Base-by-base conservation (phyloP, 176 grass and related monocot species). In the Raddia guianensis region DNA sequence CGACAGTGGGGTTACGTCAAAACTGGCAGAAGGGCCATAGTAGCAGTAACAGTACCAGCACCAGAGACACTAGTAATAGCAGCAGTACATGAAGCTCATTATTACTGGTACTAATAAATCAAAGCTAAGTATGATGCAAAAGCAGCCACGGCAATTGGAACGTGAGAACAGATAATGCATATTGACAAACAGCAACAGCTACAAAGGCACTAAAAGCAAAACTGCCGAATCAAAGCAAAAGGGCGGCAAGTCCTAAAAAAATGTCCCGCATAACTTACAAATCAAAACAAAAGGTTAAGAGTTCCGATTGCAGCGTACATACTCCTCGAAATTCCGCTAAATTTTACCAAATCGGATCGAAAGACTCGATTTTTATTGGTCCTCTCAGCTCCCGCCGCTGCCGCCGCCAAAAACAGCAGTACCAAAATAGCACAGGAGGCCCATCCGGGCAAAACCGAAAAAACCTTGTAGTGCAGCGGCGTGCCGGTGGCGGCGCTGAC, bases 391-490 rank as follows among this genome's bases (percentile, higher is more conserved):
- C 42, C 9, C 49, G 51, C 3, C 34, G 3, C 3, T 19, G 3
- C 76, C 3, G 12, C 27, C 68, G 59, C 49, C 13, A 4, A 70
- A 63, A 51, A 77, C 35, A 21, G 42, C 20, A 21, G 42, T 61
- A 72, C 44, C 14, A 12, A 18, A 27, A 8, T 76, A 80, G 63
- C 66, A 21, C 67, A 11, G 3, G 16, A 18, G 14, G 16, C 15
- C 4, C 12, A 40, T 51, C 2, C 16, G 53, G 37, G 12, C 9
- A 40, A 40, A 40, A 40, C 37, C 37, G 1, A 16, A 44, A 2
- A 16, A 44, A 94, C 95, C 92, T 95, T 95, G 86, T 91, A 93
- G 82, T 98, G 90, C 15, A 98, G 92, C 49, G 79, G 84, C 12
- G 74, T 78, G 35, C 88, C 92, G 55, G 87, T 95, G 62, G 50